Percentiles rank a stretch among this genome's conserved stretches.
phyloP scores from a whole-genome alignment of 331 rosid genomes.

The Quercus tomentella region DNA sequence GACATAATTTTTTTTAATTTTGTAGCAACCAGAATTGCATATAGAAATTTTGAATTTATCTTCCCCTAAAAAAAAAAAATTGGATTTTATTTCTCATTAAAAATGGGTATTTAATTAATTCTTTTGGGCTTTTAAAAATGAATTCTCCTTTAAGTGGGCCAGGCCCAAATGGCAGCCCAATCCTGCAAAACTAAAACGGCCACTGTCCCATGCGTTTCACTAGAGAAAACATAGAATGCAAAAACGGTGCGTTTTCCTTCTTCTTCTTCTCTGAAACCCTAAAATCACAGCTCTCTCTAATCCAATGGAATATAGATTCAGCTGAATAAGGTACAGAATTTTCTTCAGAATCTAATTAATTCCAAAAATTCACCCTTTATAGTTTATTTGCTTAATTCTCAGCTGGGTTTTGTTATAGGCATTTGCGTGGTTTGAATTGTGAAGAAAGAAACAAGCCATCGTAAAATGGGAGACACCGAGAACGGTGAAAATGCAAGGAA shows the following conservation, averaged over 20 bases:
- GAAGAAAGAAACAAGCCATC: neutral
- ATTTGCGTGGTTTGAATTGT: neutral
- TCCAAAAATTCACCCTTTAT: neutral
- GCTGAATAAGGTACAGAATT: neutral
- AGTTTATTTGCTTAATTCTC: no score
- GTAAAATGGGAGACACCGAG: conserved; percentile 36
- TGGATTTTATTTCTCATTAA: no score
- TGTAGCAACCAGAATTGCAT: no score
- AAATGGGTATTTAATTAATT: no score
- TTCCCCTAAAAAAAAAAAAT: no score
- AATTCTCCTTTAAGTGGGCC: neutral
- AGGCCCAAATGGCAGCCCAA: neutral
- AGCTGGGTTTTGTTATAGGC: neutral
- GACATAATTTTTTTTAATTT: no score
- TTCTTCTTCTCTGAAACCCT: neutral
- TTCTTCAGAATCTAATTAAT: neutral
- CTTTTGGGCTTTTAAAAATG: neutral
- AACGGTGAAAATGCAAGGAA: conserved; percentile 20
- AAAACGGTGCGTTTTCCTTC: neutral
- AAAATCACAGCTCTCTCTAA: neutral
- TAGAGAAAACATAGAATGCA: no score
- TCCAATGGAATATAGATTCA: neutral
- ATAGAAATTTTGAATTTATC: no score
- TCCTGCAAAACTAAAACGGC: neutral
- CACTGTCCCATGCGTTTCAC: no score